Evolutionary conservation across 345 rosid genomes (phyloP).

Genomic region (Aethionema arabicum): DNA sequence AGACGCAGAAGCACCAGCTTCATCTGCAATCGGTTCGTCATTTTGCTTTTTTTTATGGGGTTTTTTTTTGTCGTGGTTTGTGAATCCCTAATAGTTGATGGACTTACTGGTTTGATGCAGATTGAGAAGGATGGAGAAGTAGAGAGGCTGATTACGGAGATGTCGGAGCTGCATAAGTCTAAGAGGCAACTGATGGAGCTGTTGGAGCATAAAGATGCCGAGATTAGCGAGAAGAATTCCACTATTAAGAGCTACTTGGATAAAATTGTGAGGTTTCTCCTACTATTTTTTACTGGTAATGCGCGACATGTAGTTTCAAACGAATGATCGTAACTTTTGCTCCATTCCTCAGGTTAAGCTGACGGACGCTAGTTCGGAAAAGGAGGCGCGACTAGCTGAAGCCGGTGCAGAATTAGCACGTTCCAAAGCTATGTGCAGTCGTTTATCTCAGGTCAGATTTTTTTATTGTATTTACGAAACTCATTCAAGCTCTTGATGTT

Average conservation of each 20-base stretch:
- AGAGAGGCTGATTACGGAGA: slow-evolving; percentile 69
- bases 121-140: slow-evolving; percentile 81
- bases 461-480: background rate
- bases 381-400: slow-evolving; percentile 67
- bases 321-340: slow-evolving; percentile 11
- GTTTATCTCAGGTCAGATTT: slow-evolving; percentile 82
- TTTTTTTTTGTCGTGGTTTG: background rate
- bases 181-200: slow-evolving; percentile 82
- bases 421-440: slow-evolving; percentile 56
- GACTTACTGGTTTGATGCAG: slow-evolving; percentile 34
- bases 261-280: slow-evolving; percentile 56
- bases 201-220: slow-evolving; percentile 78
- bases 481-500: background rate
- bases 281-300: slow-evolving; percentile 1
- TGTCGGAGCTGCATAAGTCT: slow-evolving; percentile 74
- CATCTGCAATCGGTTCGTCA: slow-evolving; percentile 59
- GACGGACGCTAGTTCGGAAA: slow-evolving; percentile 60
- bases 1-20: slow-evolving; percentile 81
- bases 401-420: slow-evolving; percentile 68
- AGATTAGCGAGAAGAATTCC: slow-evolving; percentile 76
- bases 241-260: slow-evolving; percentile 70
- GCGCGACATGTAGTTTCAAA: background rate
- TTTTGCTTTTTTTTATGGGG: background rate
- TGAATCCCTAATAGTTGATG: background rate
- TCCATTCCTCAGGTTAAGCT: slow-evolving; percentile 54